Percentiles rank a stretch among this genome's conserved stretches.
Evolutionary conservation across 495 filamentous ascomycete genomes (phyloP).

Genomic region (Neurospora sp.): DNA sequence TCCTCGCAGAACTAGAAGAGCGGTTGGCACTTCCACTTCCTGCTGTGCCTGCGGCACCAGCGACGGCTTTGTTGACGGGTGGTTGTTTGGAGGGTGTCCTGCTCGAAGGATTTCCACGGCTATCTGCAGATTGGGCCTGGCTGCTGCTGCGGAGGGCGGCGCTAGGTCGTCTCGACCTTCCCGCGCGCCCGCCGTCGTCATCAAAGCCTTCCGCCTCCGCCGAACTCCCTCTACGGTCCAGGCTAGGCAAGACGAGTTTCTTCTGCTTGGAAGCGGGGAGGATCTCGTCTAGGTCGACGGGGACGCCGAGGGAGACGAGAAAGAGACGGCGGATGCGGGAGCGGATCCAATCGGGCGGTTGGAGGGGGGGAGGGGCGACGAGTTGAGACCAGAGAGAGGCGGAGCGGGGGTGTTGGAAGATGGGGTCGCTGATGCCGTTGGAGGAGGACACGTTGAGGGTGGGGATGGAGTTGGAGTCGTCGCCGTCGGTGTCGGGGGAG

Average conservation of each 20-base stretch:
- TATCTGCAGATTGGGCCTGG: constrained; percentile 40
- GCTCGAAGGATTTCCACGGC: constrained; percentile 29
- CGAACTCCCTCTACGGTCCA: constrained; percentile 48
- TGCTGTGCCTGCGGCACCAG: constrained; percentile 7
- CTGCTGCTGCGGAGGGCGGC: constrained; percentile 36
- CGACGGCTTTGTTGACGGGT: constrained; percentile 3
- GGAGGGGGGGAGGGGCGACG: constrained; percentile 83
- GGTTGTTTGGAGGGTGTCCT: neutral
- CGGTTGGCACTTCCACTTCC: constrained; percentile 18
- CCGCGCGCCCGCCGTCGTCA: neutral
- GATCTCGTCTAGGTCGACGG: constrained; percentile 94
- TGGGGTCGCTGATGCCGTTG: constrained; percentile 30
- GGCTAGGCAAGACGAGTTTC: constrained; percentile 86
- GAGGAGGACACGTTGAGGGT: constrained; percentile 14
- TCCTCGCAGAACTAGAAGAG: constrained; percentile 9
- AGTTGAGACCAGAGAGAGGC: constrained; percentile 94
- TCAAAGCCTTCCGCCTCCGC: neutral
- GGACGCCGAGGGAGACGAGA: constrained; percentile 89
- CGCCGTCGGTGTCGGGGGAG: constrained; percentile 35
- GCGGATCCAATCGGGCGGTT: constrained; percentile 96
- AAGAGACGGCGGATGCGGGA: constrained; percentile 93
- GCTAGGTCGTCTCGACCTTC: constrained; percentile 31
- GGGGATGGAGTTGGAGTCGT: constrained; percentile 23
- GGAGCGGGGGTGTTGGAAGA: constrained; percentile 61
- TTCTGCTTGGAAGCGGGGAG: constrained; percentile 94